Percentiles rank a stretch among this genome's conserved stretches.
Evolutionary conservation across 768 basidiomycete genomes (phyloP).

Genomic region (Omphalotus guepiniiformis): DNA sequence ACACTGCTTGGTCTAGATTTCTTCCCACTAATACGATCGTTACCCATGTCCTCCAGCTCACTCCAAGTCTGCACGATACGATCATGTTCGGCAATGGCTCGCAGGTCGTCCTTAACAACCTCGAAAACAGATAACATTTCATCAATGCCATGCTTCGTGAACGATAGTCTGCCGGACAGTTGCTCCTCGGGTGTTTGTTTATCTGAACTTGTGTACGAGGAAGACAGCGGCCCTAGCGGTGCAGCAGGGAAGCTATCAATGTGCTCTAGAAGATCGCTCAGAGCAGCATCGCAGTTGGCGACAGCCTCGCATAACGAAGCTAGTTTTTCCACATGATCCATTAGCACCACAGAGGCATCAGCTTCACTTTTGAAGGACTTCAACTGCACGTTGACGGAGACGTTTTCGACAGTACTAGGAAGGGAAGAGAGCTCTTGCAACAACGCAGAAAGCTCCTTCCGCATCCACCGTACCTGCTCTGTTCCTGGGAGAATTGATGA

Average conservation of each 20-base stretch:
- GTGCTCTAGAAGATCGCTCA: conserved; percentile 84
- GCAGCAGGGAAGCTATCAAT: conserved; percentile 76
- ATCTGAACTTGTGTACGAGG: conserved; percentile 39
- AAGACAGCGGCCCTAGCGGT: conserved; percentile 48
- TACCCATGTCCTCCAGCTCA: conserved; percentile 79
- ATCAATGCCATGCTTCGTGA: conserved; percentile 53
- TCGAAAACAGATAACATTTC: conserved; percentile 39
- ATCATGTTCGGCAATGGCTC: conserved; percentile 54
- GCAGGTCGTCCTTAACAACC: conserved; percentile 50
- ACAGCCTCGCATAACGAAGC: conserved; percentile 47
- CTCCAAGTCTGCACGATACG: conserved; percentile 77
- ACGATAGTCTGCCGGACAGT: conserved; percentile 54
- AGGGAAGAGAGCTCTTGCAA: conserved; percentile 42
- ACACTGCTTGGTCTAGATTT: conserved; percentile 65
- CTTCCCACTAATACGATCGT: conserved; percentile 56
- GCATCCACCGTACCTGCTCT: conserved; percentile 44
- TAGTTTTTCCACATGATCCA: conserved; percentile 52
- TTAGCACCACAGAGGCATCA: conserved; percentile 39
- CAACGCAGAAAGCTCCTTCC: conserved; percentile 42
- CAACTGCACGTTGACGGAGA: conserved; percentile 51
- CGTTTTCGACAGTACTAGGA: conserved; percentile 37
- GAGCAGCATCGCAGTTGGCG: conserved; percentile 60
- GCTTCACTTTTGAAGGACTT: conserved; percentile 57
- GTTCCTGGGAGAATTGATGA: conserved; percentile 48
- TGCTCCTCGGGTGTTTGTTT: conserved; percentile 62